Percentiles rank a stretch among this genome's conserved stretches.
Conservation (phyloP, 1,139 yeast species). For the Sugiyamaella grinbergsii region DNA sequence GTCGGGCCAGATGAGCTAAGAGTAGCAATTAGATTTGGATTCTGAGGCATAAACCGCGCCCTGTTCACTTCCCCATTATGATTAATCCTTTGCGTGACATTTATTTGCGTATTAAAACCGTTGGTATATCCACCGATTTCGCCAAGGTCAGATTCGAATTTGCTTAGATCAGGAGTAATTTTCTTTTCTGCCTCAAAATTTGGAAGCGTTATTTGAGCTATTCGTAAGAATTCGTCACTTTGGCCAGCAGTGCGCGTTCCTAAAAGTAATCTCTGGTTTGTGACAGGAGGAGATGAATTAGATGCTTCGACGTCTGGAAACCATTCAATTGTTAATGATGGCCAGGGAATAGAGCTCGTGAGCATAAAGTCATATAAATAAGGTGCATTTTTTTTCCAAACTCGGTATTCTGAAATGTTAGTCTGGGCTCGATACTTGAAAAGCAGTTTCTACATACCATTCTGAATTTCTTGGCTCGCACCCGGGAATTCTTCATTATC, state of each 20-base stretch:
- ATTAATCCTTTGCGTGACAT: slow-evolving; percentile 55
- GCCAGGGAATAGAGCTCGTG: slow-evolving; percentile 66
- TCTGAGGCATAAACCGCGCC: slow-evolving; percentile 85
- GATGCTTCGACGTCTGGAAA: slow-evolving; percentile 44
- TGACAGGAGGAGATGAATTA: slow-evolving; percentile 24
- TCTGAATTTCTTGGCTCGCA: background rate
- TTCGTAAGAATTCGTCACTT: slow-evolving; percentile 72
- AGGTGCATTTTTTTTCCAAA: slow-evolving; percentile 96
- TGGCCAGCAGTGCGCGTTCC: slow-evolving; percentile 90
- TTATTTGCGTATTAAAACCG: slow-evolving; percentile 44
- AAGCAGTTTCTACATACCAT: slow-evolving; percentile 5
- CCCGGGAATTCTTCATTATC: background rate
- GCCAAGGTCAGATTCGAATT: slow-evolving; percentile 42
- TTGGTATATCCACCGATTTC: slow-evolving; percentile 41
- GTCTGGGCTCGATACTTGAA: too few species aligned
- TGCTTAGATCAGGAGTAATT: slow-evolving; percentile 30
- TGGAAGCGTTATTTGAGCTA: slow-evolving; percentile 68
- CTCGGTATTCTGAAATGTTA: slow-evolving; percentile 53
- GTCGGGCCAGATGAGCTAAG: slow-evolving; percentile 77
- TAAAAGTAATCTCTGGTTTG: slow-evolving; percentile 52
- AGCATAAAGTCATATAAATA: slow-evolving; percentile 77
- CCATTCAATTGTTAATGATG: slow-evolving; percentile 51
- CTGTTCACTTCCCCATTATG: slow-evolving; percentile 71
- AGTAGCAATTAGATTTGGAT: slow-evolving; percentile 70
- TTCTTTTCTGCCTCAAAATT: slow-evolving; percentile 28